phyloP scores from a whole-genome alignment of 208 protist genomes.

The Leishmania tropica region DNA sequence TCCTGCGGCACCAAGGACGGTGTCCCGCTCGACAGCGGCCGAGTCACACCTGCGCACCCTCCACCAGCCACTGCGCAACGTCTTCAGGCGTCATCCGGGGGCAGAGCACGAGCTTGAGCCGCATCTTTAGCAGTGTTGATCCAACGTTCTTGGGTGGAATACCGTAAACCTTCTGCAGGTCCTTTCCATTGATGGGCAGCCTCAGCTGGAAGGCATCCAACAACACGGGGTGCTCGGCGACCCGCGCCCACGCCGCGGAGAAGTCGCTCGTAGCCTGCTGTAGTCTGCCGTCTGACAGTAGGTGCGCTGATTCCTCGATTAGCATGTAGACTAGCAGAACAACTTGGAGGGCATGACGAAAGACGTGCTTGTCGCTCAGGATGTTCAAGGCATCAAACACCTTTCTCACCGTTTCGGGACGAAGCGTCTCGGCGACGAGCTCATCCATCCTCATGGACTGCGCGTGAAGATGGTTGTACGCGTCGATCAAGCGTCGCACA shows the following conservation, averaged over 20 bases:
- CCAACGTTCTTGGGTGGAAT: slow-evolving; percentile 60
- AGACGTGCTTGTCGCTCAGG: slow-evolving; percentile 61
- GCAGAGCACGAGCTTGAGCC: slow-evolving; percentile 59
- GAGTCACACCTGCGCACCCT: slow-evolving; percentile 10
- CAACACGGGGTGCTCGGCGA: slow-evolving; percentile 49
- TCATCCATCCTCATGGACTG: slow-evolving; percentile 32
- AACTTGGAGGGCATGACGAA: slow-evolving; percentile 47
- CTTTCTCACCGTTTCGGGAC: slow-evolving; percentile 32
- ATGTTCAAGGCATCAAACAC: slow-evolving; percentile 58
- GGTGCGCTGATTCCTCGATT: slow-evolving; percentile 32
- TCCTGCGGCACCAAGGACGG: too few relatives aligned
- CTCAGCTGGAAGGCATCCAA: slow-evolving; percentile 43
- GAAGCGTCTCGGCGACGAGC: slow-evolving; percentile 17
- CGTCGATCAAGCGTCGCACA: slow-evolving; percentile 66
- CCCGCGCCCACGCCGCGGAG: slow-evolving; percentile 29
- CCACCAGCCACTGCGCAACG: slow-evolving; percentile 24
- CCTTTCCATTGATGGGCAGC: slow-evolving; percentile 72
- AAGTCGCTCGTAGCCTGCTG: slow-evolving; percentile 13
- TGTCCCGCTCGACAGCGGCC: not conserved
- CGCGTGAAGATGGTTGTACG: slow-evolving; percentile 51
- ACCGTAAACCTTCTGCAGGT: slow-evolving; percentile 46
- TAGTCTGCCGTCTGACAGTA: not conserved
- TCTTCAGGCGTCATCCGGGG: slow-evolving; percentile 31
- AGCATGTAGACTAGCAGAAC: slow-evolving; percentile 65
- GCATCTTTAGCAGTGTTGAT: slow-evolving; percentile 45